These are phyloP conservation scores for Penicillium sp. DNA, from an alignment of 2,329 filamentous ascomycete genomes.

Conservation along the genomic window DNA sequence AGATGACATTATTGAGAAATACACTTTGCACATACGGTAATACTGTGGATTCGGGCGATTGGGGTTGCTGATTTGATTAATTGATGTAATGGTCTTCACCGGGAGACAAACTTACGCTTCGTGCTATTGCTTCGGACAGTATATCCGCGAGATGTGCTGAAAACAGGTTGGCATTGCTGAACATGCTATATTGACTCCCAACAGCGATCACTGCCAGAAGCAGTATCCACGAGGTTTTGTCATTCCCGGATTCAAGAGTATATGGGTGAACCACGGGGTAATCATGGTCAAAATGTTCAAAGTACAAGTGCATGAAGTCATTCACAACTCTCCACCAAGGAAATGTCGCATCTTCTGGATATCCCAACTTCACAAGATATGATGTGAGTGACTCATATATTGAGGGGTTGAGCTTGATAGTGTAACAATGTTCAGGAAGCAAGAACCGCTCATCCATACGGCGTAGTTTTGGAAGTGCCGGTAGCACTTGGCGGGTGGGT, in stretches of 20 bases:
- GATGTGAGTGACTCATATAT: neutral
- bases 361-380: neutral
- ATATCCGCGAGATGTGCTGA: neutral
- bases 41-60: constrained; percentile 1
- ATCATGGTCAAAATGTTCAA: constrained; percentile 3
- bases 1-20: neutral
- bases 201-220: constrained; percentile 2
- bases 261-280: constrained; percentile 1
- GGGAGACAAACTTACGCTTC: neutral
- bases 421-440: neutral
- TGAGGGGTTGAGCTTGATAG: neutral
- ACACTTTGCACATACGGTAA: constrained; percentile 1
- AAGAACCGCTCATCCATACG: neutral
- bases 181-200: constrained; percentile 3
- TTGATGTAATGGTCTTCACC: neutral
- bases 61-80: neutral
- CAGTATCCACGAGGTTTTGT: neutral
- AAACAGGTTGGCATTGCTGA: neutral
- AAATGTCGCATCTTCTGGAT: neutral
- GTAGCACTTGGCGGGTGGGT: neutral
- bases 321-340: neutral
- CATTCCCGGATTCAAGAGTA: neutral
- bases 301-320: constrained; percentile 3
- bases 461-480: neutral
- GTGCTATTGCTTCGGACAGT: neutral